Evolutionary conservation across 2,329 filamentous ascomycete species (phyloP).

Genomic region (Nothopassalora personata): DNA sequence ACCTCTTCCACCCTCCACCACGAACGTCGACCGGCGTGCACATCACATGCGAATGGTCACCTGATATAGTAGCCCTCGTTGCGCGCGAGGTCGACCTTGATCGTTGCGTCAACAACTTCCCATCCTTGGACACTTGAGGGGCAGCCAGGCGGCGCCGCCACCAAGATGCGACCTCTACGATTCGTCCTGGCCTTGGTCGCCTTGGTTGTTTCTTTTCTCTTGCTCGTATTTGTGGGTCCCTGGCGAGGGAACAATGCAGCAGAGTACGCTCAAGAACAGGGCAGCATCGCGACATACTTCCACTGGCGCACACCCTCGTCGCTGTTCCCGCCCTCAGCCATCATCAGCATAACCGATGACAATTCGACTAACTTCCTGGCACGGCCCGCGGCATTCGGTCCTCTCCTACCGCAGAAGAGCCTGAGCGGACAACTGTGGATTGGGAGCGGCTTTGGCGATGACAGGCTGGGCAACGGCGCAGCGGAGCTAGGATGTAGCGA

Average conservation of each 20-base stretch:
- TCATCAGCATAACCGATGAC: constrained; percentile 94
- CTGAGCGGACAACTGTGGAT: constrained; percentile 90
- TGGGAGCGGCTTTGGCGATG: constrained; percentile 83
- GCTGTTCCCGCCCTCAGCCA: constrained; percentile 89
- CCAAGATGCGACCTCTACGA: constrained; percentile 37
- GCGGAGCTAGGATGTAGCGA: constrained; percentile 94
- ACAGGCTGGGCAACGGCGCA: constrained; percentile 60
- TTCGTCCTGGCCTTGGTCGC: constrained; percentile 41
- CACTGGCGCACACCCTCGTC: constrained; percentile 62
- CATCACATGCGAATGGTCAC: background rate
- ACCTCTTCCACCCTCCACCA: background rate
- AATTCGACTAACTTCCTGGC: constrained; percentile 97
- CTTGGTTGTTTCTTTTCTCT: constrained; percentile 39
- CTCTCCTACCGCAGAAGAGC: constrained; percentile 66
- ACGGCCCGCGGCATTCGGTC: constrained; percentile 87
- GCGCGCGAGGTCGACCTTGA: background rate
- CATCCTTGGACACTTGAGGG: background rate
- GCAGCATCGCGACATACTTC: constrained; percentile 40
- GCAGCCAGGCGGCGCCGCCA: background rate
- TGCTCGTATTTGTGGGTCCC: constrained; percentile 40
- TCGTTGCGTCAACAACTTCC: background rate
- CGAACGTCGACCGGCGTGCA: background rate
- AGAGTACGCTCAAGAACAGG: constrained; percentile 26
- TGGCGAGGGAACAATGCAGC: constrained; percentile 15
- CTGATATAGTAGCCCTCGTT: background rate